Conservation (phyloP, 2,329 filamentous ascomycete species). For the Hysterium pulicare region DNA sequence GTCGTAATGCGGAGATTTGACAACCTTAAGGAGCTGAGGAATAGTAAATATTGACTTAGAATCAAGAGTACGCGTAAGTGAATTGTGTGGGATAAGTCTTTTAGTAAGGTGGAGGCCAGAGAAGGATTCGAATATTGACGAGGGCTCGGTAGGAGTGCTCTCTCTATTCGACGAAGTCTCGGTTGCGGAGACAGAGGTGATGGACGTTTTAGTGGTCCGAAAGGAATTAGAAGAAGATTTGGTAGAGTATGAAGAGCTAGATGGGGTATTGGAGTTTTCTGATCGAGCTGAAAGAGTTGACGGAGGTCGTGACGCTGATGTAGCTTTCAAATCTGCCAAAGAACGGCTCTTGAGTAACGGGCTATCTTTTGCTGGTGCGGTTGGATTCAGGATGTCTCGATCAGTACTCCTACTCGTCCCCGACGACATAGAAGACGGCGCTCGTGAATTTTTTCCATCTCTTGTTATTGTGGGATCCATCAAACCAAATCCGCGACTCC, state of each 20-base stretch:
- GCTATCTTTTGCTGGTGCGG: constrained; percentile 12
- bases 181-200: constrained; percentile 1
- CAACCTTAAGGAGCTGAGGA: constrained; percentile 73
- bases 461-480: constrained; percentile 23
- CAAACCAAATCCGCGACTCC: constrained; percentile 41
- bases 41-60: constrained; percentile 75
- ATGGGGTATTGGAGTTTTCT: constrained; percentile 18
- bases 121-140: constrained; percentile 66
- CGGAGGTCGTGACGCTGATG: constrained; percentile 16
- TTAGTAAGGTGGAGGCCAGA: constrained; percentile 81
- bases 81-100: constrained; percentile 76
- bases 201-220: constrained; percentile 14
- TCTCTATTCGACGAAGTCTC: constrained; percentile 23
- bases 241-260: constrained; percentile 15
- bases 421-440: constrained; percentile 25
- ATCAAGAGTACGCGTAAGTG: constrained; percentile 72
- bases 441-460: constrained; percentile 23
- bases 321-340: constrained; percentile 13
- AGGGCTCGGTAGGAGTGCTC: constrained; percentile 28
- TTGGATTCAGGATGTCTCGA: constrained; percentile 15
- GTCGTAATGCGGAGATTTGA: constrained; percentile 80
- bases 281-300: constrained; percentile 21
- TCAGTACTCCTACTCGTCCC: constrained; percentile 10
- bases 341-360: constrained; percentile 15
- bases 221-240: constrained; percentile 19